Evolutionary conservation across 768 basidiomycete genomes (phyloP).

Genomic region (Russula brevipes): DNA sequence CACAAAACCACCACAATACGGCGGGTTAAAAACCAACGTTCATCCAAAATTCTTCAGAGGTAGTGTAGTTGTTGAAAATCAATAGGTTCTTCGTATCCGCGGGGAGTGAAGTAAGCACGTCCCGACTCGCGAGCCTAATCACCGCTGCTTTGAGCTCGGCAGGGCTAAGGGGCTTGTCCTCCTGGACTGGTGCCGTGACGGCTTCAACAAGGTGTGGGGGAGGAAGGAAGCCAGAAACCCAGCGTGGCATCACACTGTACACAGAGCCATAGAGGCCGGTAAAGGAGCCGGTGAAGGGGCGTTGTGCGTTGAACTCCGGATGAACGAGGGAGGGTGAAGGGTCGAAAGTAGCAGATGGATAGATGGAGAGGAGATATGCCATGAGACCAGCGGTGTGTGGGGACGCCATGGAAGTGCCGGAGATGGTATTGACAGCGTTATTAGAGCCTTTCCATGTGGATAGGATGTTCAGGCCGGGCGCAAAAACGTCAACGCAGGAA

Average conservation of each 20-base stretch:
- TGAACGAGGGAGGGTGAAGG: slow-evolving; percentile 40
- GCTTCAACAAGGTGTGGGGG: slow-evolving; percentile 41
- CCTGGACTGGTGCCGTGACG: slow-evolving; percentile 34
- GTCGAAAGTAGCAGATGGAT: slow-evolving; percentile 59
- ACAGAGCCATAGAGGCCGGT: slow-evolving; percentile 48
- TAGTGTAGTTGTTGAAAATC: slow-evolving; percentile 40
- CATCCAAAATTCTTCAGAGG: not conserved
- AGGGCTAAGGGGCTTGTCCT: slow-evolving; percentile 51
- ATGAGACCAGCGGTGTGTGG: slow-evolving; percentile 83
- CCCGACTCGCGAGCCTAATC: slow-evolving; percentile 50
- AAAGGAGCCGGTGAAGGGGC: slow-evolving; percentile 36
- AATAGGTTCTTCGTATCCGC: slow-evolving; percentile 60
- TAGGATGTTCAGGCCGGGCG: slow-evolving; percentile 81
- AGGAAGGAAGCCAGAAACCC: slow-evolving; percentile 53
- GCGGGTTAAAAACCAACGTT: not conserved
- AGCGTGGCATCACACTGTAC: slow-evolving; percentile 50
- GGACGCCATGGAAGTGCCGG: slow-evolving; percentile 90
- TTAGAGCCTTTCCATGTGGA: slow-evolving; percentile 71
- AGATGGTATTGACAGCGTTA: slow-evolving; percentile 60
- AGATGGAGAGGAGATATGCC: slow-evolving; percentile 85
- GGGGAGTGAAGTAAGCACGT: slow-evolving; percentile 44
- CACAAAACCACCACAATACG: slow-evolving; percentile 3
- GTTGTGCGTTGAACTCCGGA: slow-evolving; percentile 32
- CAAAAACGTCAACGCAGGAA: slow-evolving; percentile 87
- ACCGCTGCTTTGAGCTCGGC: slow-evolving; percentile 73